These are phyloP conservation scores for Pugionium dolabratum DNA, from an alignment of 345 rosid genomes.

Conservation along the genomic window DNA sequence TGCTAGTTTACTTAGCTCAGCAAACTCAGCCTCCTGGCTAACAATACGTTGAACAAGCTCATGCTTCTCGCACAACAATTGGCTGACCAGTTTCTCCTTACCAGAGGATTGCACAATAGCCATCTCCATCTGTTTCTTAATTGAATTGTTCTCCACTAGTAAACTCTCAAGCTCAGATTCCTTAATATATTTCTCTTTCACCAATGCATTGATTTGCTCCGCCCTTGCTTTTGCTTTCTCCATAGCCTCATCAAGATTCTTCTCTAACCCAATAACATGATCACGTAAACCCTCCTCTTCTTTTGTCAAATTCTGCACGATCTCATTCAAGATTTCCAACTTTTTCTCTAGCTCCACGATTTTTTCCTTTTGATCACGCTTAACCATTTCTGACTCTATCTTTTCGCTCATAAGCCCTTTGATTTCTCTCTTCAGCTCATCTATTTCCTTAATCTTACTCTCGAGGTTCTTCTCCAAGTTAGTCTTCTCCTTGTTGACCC, in stretches of 20 bases:
- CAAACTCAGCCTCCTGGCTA: conserved; percentile 49
- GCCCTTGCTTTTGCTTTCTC: conserved; percentile 46
- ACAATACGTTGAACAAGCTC: conserved; percentile 48
- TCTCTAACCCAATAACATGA: conserved; percentile 55
- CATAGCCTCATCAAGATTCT: conserved; percentile 40
- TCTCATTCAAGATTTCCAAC: conserved; percentile 37
- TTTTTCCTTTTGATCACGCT: conserved; percentile 33
- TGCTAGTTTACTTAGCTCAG: conserved; percentile 47
- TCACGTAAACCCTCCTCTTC: conserved; percentile 47
- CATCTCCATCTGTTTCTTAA: conserved; percentile 34
- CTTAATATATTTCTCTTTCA: conserved; percentile 46
- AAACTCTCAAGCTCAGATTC: conserved; percentile 44
- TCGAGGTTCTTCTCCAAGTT: conserved; percentile 41
- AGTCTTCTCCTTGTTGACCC: conserved; percentile 38
- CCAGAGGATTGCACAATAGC: conserved; percentile 35
- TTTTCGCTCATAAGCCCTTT: conserved; percentile 45
- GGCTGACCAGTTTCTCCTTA: conserved; percentile 44
- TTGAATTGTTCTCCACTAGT: conserved; percentile 39
- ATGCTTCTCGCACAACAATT: conserved; percentile 45
- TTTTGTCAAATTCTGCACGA: conserved; percentile 38
- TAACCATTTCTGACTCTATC: conserved; percentile 47
- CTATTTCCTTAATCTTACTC: conserved; percentile 37
- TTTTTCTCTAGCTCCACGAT: conserved; percentile 51
- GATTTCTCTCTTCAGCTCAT: conserved; percentile 44
- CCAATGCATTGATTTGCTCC: conserved; percentile 44